Evolutionary conservation across 768 basidiomycete species (phyloP), one percentile per base, ranked within the genome.

Genomic region (Glaciozyma antarctica): DNA sequence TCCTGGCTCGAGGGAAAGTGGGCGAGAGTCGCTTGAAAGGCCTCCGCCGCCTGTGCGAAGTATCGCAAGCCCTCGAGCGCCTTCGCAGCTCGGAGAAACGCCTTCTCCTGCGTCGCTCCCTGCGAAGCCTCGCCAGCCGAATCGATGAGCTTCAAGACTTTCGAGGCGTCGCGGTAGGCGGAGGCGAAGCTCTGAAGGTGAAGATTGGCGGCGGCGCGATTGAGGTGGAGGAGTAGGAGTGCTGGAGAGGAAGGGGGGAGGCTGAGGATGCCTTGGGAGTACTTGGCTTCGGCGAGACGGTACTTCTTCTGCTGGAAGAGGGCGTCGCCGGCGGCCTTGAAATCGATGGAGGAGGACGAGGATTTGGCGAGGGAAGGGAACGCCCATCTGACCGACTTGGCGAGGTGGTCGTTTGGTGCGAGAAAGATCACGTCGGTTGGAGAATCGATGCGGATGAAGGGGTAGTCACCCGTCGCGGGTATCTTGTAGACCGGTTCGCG

Each of bases 51-150:
- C 5, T 8, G 10, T 0, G 13, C 22, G 43, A 56, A n/a, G 26
- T n/a, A 41, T 9, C 47, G 17, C 47, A 63, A 16, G 0, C 59
- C 59, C 26, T 60, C 58, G 38, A 56, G 24, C 3, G 66, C 66
- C 9, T 34, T 47, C 1, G 54, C 58, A 1, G 38, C 54, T 4
- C 66, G 58, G 4, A 57, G 19, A n/a, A 88, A 79, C 3, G 90
- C 92, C 78, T 97, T 99, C 5, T 86, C 88, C 41, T 24, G 22
- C n/a, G 21, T 26, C 13, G n/a, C n/a, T 5, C 19, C 32, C 5
- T 2, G 21, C 5, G 17, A 30, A 10, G n/a, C 4, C 22, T 53
- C 58, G 28, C 22, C 51, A 6, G 16, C 43, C 34, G 34, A 34
- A 22, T 16, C 19, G 47, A 61, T 54, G 26, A n/a, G 8, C 9